Conservation (phyloP, 2,329 filamentous ascomycete species). For the Colletotrichum sp. region DNA sequence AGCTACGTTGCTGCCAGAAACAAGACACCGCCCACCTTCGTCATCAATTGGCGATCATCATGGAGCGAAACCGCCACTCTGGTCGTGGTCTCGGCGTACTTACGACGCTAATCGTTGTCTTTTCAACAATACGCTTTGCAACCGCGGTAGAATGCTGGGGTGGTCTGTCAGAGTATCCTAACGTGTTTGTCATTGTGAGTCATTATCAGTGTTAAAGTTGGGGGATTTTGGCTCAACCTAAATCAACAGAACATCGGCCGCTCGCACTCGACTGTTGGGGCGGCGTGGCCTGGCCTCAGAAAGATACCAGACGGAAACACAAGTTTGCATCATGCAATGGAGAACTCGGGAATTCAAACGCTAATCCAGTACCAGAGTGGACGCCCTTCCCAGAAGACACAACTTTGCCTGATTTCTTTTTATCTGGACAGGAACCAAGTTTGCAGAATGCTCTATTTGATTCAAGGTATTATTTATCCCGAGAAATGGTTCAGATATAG, state of each 20-base stretch:
- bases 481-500: not conserved
- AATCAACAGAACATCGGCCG: not conserved
- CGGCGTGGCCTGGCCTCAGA: not conserved
- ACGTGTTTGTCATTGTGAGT: not conserved
- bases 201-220: not conserved
- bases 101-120: not conserved
- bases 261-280: not conserved
- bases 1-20: not conserved
- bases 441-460: not conserved
- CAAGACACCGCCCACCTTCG: not conserved
- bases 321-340: not conserved
- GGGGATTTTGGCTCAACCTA: not conserved
- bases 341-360: accelerated
- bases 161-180: not conserved
- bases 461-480: not conserved
- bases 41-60: not conserved
- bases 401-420: not conserved
- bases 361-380: not conserved
- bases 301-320: accelerated
- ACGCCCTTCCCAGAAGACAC: not conserved
- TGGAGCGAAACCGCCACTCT: not conserved
- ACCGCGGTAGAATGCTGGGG: not conserved
- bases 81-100: not conserved
- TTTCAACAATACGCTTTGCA: not conserved
- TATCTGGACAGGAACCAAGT: not conserved